A percentile compares a stretch with the other conserved stretches of the same genome.
These are phyloP conservation scores for Dipteronia dyeriana DNA, from an alignment of 345 rosid species.

Conservation along the genomic window DNA sequence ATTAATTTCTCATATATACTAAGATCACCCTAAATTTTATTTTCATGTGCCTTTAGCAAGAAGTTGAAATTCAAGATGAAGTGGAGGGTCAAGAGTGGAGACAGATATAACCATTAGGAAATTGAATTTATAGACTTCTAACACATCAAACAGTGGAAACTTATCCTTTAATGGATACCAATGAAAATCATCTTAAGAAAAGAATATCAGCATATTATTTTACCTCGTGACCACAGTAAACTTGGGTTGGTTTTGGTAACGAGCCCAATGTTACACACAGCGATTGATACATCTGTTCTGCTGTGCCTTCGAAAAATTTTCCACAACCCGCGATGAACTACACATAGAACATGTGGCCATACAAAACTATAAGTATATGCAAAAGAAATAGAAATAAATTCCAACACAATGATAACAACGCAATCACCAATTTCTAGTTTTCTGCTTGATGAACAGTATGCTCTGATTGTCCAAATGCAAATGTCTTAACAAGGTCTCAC, in stretches of 20 bases:
- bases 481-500: not conserved
- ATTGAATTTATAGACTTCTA: not conserved
- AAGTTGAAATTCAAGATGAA: not conserved
- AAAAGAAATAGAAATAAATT: not conserved
- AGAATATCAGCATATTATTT: conserved; percentile 5
- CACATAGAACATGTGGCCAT: conserved; percentile 9
- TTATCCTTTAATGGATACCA: not conserved
- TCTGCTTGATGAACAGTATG: not conserved
- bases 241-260: conserved; percentile 77
- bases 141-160: not conserved
- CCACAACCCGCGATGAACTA: conserved; percentile 95
- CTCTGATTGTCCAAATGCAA: not conserved
- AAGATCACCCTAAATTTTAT: too few relatives aligned
- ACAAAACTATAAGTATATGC: conserved; percentile 9
- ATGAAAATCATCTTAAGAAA: not conserved
- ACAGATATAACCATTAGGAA: not conserved
- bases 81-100: not conserved
- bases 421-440: not conserved
- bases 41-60: not conserved
- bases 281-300: conserved; percentile 94
- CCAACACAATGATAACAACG: not conserved
- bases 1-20: not conserved
- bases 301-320: conserved; percentile 90
- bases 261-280: conserved; percentile 86
- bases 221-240: conserved; percentile 98